phyloP scores from a whole-genome alignment of 2,329 filamentous ascomycete genomes.

The Fusarium sp. region DNA sequence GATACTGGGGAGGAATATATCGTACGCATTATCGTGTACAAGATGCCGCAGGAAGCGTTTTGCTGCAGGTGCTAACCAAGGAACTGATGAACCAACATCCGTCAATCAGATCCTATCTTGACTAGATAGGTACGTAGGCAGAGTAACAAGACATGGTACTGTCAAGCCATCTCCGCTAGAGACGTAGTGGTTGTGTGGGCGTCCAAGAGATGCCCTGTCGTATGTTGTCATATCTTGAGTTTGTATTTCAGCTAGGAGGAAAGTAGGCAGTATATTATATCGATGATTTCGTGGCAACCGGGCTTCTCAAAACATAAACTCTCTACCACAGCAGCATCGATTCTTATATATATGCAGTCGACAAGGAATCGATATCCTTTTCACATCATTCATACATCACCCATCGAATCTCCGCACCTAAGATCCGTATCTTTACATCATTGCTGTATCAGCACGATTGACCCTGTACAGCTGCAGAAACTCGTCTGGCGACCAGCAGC shows the following conservation, averaged over 20 bases:
- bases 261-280: constrained; percentile 9
- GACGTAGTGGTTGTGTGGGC: constrained; percentile 34
- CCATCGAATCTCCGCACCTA: neutral
- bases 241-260: constrained; percentile 6
- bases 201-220: constrained; percentile 18
- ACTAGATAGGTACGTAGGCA: constrained; percentile 5
- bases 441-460: neutral
- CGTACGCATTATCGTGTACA: neutral
- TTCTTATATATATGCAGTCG: neutral
- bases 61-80: neutral
- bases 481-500: neutral
- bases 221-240: constrained; percentile 33
- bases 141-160: neutral
- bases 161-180: constrained; percentile 17
- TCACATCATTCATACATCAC: constrained; percentile 17
- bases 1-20: neutral
- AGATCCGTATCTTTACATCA: neutral
- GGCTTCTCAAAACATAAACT: neutral
- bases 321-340: neutral
- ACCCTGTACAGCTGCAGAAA: neutral
- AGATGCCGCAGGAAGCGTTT: neutral
- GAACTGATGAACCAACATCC: constrained; percentile 2
- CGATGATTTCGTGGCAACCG: neutral
- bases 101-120: constrained; percentile 16
- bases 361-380: neutral